Percentiles rank a stretch among this genome's conserved stretches.
Conservation (phyloP, 768 basidiomycete genomes). For the Termitomyces heimii region DNA sequence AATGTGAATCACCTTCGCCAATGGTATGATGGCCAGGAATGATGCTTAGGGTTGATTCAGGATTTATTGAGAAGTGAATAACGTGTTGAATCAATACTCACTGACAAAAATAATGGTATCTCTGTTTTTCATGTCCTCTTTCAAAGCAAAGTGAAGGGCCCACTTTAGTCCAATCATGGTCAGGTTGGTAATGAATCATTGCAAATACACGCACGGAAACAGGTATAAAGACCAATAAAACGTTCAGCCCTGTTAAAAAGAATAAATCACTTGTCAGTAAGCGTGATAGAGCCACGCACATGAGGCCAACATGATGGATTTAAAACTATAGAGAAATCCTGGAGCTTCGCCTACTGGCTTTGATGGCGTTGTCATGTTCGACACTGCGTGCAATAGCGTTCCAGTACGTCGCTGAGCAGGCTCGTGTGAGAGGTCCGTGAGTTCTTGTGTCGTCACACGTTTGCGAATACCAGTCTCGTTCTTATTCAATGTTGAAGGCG, state of each 20-base stretch:
- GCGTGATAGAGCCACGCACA: slow-evolving; percentile 33
- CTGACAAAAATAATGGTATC: slow-evolving; percentile 71
- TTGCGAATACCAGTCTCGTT: slow-evolving; percentile 1
- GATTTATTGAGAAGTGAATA: not conserved
- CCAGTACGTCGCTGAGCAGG: not conserved
- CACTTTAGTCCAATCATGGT: slow-evolving; percentile 38
- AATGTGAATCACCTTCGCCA: slow-evolving; percentile 55
- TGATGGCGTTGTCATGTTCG: slow-evolving; percentile 27
- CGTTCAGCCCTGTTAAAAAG: slow-evolving; percentile 51
- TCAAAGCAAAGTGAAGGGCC: slow-evolving; percentile 61
- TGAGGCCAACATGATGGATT: slow-evolving; percentile 48
- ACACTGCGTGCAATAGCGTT: slow-evolving; percentile 12
- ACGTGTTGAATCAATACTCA: slow-evolving; percentile 26
- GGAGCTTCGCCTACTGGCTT: slow-evolving; percentile 41
- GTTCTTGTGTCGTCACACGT: slow-evolving; percentile 3
- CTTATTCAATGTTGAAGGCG: not conserved
- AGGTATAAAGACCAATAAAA: slow-evolving; percentile 69
- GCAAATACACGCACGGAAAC: slow-evolving; percentile 44
- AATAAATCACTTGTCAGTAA: not conserved
- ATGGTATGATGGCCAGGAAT: slow-evolving; percentile 78
- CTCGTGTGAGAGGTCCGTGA: not conserved
- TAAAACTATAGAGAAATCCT: slow-evolving; percentile 37
- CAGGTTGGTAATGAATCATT: not conserved
- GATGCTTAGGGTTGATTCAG: slow-evolving; percentile 38
- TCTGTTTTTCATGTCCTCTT: slow-evolving; percentile 24